phyloP scores from a whole-genome alignment of 2,329 filamentous ascomycete species.

The Lasiodiplodia theobromae region DNA sequence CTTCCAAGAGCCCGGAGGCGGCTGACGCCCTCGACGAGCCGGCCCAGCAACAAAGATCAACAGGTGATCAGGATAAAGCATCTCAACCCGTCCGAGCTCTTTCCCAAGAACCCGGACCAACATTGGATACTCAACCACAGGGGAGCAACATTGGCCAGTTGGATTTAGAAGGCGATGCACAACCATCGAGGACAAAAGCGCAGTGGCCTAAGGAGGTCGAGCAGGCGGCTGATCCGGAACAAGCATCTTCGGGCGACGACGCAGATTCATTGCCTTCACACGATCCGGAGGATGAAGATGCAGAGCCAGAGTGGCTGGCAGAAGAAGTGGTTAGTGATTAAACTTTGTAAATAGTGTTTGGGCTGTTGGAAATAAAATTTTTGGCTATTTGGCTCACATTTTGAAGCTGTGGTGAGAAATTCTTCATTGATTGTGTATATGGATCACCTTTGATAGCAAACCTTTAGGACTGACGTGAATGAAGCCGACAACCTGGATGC shows the following conservation, averaged over 20 bases:
- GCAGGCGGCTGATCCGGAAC: not conserved
- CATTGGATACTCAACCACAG: not conserved
- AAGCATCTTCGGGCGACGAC: conserved; percentile 6
- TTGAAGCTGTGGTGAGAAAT: not conserved
- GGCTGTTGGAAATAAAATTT: too few species aligned
- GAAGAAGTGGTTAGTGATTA: conserved; percentile 59
- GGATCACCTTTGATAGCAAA: too few species aligned
- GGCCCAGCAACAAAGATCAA: not conserved
- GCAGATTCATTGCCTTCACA: conserved; percentile 62
- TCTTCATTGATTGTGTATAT: not conserved
- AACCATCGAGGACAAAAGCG: too few species aligned
- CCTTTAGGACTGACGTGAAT: too few species aligned
- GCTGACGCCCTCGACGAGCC: not conserved
- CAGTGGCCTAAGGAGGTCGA: not conserved
- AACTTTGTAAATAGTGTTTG: not conserved
- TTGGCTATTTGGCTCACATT: not conserved
- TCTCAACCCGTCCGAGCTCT: too few species aligned
- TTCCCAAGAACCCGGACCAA: not conserved
- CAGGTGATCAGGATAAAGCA: not conserved
- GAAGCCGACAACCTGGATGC: not conserved
- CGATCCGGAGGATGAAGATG: conserved; percentile 71
- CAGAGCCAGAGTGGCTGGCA: conserved; percentile 69
- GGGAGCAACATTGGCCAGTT: not conserved
- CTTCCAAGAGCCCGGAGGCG: not conserved
- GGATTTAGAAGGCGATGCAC: not conserved